Evolutionary conservation across 1,139 yeast genomes (phyloP).

Genomic region (Suhomyces yuchorum): DNA sequence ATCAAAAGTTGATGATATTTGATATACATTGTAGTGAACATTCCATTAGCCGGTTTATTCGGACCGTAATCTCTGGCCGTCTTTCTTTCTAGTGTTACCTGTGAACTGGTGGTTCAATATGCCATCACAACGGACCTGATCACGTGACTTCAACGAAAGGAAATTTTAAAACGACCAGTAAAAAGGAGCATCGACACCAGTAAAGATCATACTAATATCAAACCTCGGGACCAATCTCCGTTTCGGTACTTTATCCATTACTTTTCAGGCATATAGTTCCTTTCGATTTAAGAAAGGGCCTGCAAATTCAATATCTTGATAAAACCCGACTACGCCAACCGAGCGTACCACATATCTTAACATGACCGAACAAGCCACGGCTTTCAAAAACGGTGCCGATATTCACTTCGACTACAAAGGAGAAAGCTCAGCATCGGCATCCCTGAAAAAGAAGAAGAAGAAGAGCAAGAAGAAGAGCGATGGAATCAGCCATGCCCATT

Average conservation of each 20-base stretch:
- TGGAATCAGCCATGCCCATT: slow-evolving; percentile 38
- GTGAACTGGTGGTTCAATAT: neutral
- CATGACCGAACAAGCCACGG: slow-evolving; percentile 11
- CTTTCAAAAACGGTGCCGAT: slow-evolving; percentile 51
- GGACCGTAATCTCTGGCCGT: neutral
- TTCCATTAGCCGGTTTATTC: too few relatives aligned
- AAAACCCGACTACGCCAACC: neutral
- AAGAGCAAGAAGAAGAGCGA: slow-evolving; percentile 10
- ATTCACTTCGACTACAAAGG: slow-evolving; percentile 58
- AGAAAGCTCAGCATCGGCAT: slow-evolving; percentile 21
- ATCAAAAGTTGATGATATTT: neutral
- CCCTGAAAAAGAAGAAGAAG: slow-evolving; percentile 36
- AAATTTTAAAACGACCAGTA: slow-evolving; percentile 6
- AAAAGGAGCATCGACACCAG: slow-evolving; percentile 5
- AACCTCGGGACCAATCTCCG: neutral
- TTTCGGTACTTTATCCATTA: neutral
- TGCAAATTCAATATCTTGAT: neutral
- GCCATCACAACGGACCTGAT: neutral
- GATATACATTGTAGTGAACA: too few relatives aligned
- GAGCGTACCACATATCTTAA: neutral
- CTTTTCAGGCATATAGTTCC: neutral
- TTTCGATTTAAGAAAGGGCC: neutral
- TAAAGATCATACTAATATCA: neutral
- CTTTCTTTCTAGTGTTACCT: too few relatives aligned
- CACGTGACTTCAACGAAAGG: slow-evolving; percentile 8